Percentiles rank a stretch among this genome's conserved stretches.
These are phyloP conservation scores for Botrytis pseudocinerea DNA, from an alignment of 2,329 filamentous ascomycete genomes.

Conservation along the genomic window DNA sequence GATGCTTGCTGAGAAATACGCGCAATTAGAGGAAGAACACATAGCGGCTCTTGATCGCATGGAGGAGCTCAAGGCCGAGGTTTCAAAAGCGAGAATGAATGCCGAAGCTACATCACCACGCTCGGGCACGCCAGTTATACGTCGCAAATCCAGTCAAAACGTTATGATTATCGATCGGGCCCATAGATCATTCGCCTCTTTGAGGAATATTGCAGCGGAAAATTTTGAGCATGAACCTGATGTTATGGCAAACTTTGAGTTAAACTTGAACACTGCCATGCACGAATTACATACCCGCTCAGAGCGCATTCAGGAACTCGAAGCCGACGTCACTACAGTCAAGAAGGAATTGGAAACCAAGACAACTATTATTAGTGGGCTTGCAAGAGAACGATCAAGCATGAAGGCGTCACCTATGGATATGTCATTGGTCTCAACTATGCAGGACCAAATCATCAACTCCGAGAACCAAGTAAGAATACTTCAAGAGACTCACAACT, in stretches of 20 bases:
- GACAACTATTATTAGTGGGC: constrained; percentile 90
- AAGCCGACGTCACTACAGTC: constrained; percentile 76
- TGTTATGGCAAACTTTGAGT: constrained; percentile 86
- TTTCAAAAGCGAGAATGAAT: constrained; percentile 71
- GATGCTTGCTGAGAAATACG: constrained; percentile 74
- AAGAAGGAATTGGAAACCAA: constrained; percentile 98
- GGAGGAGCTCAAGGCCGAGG: constrained; percentile 85
- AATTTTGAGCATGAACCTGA: constrained; percentile 82
- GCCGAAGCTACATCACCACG: constrained; percentile 54
- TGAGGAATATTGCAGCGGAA: constrained; percentile 84
- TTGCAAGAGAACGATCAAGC: constrained; percentile 90
- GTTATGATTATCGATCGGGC: constrained; percentile 85
- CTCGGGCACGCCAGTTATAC: constrained; percentile 74
- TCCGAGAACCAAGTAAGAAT: constrained; percentile 78
- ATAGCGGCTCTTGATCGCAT: constrained; percentile 80
- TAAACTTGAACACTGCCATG: constrained; percentile 89
- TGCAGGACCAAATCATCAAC: constrained; percentile 85
- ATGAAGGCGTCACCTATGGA: constrained; percentile 83
- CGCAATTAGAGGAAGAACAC: constrained; percentile 80
- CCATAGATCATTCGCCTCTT: constrained; percentile 84
- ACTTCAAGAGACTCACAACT: constrained; percentile 70
- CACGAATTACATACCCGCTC: constrained; percentile 85
- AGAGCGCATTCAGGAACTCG: constrained; percentile 86
- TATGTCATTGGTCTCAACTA: constrained; percentile 82
- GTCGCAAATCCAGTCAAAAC: constrained; percentile 89